Conservation (phyloP, 108 stramenopile species). For the Cyclotella choctawhatcheeana region DNA sequence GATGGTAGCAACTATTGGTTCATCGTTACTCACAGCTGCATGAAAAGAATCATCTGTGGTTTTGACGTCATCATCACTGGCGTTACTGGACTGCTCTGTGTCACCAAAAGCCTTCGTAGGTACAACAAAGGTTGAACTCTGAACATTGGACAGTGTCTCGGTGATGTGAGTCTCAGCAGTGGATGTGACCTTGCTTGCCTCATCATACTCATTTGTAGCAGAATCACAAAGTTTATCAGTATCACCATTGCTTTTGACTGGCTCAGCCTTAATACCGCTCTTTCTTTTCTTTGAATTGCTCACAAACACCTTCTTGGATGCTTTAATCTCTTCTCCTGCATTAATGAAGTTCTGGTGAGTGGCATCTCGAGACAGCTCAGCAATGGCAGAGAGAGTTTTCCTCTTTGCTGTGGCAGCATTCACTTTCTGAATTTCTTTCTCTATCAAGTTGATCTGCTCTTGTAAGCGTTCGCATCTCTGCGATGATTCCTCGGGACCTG, state of each 20-base stretch:
- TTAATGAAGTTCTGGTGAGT: conserved; percentile 19
- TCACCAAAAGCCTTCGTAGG: too few relatives aligned
- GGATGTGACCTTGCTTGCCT: too few relatives aligned
- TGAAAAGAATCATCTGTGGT: too few relatives aligned
- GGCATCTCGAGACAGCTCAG: conserved; percentile 26
- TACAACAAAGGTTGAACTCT: too few relatives aligned
- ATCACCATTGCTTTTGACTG: background rate
- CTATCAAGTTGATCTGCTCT: conserved; percentile 42
- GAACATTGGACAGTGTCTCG: too few relatives aligned
- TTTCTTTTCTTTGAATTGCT: conserved; percentile 8
- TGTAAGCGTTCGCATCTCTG: conserved; percentile 60
- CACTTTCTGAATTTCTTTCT: conserved; percentile 42
- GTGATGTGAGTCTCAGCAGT: too few relatives aligned
- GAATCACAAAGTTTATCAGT: background rate
- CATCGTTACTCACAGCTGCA: too few relatives aligned
- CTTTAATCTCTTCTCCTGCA: conserved; percentile 23
- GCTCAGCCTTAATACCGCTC: background rate
- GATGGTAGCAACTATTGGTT: too few relatives aligned
- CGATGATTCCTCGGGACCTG: conserved; percentile 52
- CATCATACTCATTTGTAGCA: background rate
- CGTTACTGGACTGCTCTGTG: too few relatives aligned
- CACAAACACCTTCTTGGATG: conserved; percentile 6
- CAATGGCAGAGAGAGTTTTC: conserved; percentile 16
- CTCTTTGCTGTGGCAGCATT: conserved; percentile 31
- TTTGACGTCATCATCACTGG: too few relatives aligned